A percentile compares a stretch with the other conserved stretches of the same genome.
Conservation (phyloP, 306 rosid species). For the Biancaea sappan region DNA sequence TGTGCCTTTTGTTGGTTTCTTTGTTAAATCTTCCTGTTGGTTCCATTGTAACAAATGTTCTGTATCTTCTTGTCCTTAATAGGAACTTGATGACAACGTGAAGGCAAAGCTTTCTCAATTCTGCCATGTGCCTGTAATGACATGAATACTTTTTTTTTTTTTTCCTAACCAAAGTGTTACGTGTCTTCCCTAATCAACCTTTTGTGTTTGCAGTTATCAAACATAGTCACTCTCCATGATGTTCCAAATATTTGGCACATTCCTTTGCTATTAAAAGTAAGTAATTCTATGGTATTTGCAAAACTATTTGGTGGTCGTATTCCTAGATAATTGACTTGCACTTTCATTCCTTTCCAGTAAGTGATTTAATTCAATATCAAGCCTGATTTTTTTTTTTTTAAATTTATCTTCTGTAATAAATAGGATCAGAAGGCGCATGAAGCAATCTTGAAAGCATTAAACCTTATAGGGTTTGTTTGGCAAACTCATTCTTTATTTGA, state of each 20-base stretch:
- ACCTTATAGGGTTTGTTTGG: slow-evolving; percentile 68
- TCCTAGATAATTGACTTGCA: slow-evolving; percentile 18
- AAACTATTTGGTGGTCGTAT: slow-evolving; percentile 13
- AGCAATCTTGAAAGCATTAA: slow-evolving; percentile 79
- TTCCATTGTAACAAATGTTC: slow-evolving; percentile 17
- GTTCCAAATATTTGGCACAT: slow-evolving; percentile 98
- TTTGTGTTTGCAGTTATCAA: slow-evolving; percentile 60
- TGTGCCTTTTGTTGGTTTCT: slow-evolving; percentile 8
- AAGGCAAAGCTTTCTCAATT: slow-evolving; percentile 84
- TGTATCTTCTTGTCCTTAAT: slow-evolving; percentile 32
- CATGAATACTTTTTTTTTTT: slow-evolving; percentile 26
- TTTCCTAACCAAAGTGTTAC: neutral
- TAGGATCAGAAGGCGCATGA: slow-evolving; percentile 89
- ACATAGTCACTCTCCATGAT: slow-evolving; percentile 83
- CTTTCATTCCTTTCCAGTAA: neutral
- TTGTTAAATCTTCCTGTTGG: slow-evolving; percentile 6
- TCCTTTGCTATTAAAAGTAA: slow-evolving; percentile 85
- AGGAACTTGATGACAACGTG: slow-evolving; percentile 82
- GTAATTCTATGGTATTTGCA: slow-evolving; percentile 28
- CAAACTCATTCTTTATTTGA: slow-evolving; percentile 37
- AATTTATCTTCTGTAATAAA: slow-evolving; percentile 37
- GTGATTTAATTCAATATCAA: slow-evolving; percentile 24
- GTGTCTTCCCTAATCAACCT: slow-evolving; percentile 1
- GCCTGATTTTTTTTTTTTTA: slow-evolving; percentile 37
- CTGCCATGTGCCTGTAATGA: slow-evolving; percentile 90